These are phyloP conservation scores for Claviceps sp. DNA, from an alignment of 2,329 filamentous ascomycete genomes.

Conservation along the genomic window DNA sequence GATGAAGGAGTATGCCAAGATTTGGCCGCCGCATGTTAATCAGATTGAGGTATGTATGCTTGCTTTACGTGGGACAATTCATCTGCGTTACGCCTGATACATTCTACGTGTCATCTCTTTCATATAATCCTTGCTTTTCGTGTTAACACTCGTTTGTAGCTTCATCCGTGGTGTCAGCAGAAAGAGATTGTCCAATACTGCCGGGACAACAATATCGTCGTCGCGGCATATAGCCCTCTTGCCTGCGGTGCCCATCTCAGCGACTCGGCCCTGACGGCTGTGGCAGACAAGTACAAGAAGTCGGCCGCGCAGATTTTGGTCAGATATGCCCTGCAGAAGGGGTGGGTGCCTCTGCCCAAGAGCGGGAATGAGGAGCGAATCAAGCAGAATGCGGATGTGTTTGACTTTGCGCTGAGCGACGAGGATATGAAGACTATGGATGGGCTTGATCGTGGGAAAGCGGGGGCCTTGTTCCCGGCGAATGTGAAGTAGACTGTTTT, in stretches of 20 bases:
- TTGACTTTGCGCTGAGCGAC: slow-evolving; percentile 40
- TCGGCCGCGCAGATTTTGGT: slow-evolving; percentile 53
- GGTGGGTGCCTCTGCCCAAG: slow-evolving; percentile 55
- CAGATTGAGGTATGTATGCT: slow-evolving; percentile 53
- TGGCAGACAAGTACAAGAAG: slow-evolving; percentile 47
- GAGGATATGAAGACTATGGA: slow-evolving; percentile 40
- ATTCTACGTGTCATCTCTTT: background rate
- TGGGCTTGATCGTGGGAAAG: slow-evolving; percentile 14
- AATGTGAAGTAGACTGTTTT: slow-evolving; percentile 11
- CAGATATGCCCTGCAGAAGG: slow-evolving; percentile 57
- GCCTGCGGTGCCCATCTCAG: slow-evolving; percentile 23
- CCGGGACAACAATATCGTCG: slow-evolving; percentile 61
- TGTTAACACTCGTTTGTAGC: slow-evolving; percentile 23
- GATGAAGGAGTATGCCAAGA: slow-evolving; percentile 49
- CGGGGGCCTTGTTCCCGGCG: slow-evolving; percentile 18
- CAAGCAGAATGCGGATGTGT: slow-evolving; percentile 45
- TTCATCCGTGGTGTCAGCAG: slow-evolving; percentile 58
- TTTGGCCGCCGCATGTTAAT: slow-evolving; percentile 59
- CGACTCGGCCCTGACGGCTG: slow-evolving; percentile 40
- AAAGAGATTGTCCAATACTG: slow-evolving; percentile 35
- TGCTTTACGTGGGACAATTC: no score
- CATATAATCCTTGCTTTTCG: background rate
- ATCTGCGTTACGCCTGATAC: no score
- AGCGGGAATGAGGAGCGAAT: slow-evolving; percentile 48
- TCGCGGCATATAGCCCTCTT: slow-evolving; percentile 28